These are phyloP conservation scores for Trichothecium sympodiale DNA, from an alignment of 2,329 filamentous ascomycete genomes.

Conservation along the genomic window DNA sequence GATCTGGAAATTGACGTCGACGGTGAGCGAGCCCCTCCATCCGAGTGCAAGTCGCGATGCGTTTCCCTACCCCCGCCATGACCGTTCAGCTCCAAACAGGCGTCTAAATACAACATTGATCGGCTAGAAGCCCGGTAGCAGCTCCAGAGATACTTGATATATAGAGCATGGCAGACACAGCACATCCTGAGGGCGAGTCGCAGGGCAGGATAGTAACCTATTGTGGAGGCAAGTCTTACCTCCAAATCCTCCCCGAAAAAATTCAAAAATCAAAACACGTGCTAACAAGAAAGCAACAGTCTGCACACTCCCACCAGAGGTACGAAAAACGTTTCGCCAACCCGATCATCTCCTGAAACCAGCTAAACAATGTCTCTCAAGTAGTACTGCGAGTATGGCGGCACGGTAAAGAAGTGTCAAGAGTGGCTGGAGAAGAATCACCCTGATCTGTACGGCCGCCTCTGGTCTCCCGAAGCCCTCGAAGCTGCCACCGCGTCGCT, in stretches of 20 bases:
- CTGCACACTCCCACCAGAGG: conserved; percentile 55
- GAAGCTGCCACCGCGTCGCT: conserved; percentile 77
- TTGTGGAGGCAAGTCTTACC: conserved; percentile 41
- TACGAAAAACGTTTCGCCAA: conserved; percentile 19
- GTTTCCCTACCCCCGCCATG: background rate
- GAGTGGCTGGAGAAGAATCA: conserved; percentile 82
- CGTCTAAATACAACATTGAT: conserved; percentile 6
- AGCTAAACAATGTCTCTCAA: conserved; percentile 9
- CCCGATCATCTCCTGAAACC: background rate
- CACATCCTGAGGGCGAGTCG: conserved; percentile 36
- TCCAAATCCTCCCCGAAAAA: background rate
- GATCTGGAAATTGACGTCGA: no score
- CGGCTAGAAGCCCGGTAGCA: background rate
- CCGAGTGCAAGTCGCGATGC: no score
- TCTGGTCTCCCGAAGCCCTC: conserved; percentile 83
- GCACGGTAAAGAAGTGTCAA: conserved; percentile 91
- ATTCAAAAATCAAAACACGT: no score
- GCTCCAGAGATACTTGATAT: conserved; percentile 1
- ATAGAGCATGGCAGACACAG: conserved; percentile 42
- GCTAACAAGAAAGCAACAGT: conserved; percentile 39
- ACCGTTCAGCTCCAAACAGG: conserved; percentile 4
- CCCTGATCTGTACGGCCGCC: conserved; percentile 58
- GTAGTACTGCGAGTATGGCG: conserved; percentile 98
- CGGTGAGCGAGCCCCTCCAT: no score
- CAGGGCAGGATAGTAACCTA: conserved; percentile 43